A percentile compares a stretch with the other conserved stretches of the same genome.
phyloP scores from a whole-genome alignment of 441 rosid species.

The Rhodomyrtus psidioides region DNA sequence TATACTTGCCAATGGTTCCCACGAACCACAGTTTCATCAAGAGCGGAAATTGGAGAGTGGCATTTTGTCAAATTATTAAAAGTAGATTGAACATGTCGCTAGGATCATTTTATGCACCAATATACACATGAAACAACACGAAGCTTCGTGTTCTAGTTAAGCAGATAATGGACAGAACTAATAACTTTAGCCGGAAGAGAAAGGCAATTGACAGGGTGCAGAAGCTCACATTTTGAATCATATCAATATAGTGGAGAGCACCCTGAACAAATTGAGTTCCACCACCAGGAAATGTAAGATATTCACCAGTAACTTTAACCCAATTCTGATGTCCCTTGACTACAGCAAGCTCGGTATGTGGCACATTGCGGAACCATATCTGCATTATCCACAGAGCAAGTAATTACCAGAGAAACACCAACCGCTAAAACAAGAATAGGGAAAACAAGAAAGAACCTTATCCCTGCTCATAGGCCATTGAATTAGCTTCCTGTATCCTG shows the following conservation, averaged over 20 bases:
- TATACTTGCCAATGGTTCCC: neutral
- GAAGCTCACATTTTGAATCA: slow-evolving; percentile 1
- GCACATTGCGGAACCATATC: slow-evolving; percentile 12
- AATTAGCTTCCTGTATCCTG: slow-evolving; percentile 3
- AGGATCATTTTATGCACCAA: neutral
- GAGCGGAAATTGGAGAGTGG: neutral
- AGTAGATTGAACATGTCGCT: neutral
- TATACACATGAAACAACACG: neutral
- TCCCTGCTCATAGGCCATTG: slow-evolving; percentile 14
- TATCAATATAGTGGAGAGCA: slow-evolving; percentile 3
- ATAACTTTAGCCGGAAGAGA: neutral
- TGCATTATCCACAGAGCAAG: neutral
- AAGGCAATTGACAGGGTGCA: neutral
- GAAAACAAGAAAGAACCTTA: neutral
- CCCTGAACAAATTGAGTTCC: slow-evolving; percentile 13
- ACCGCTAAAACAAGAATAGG: neutral
- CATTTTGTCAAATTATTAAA: neutral
- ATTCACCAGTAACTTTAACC: slow-evolving; percentile 12
- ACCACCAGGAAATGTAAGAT: slow-evolving; percentile 11
- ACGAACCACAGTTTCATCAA: neutral
- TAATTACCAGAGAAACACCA: neutral
- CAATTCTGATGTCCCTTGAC: slow-evolving; percentile 11
- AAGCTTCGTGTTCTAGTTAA: neutral
- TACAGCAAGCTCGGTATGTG: slow-evolving; percentile 11
- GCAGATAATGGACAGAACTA: neutral